Evolutionary conservation across 2,329 filamentous ascomycete genomes (phyloP), one percentile per base, ranked within the genome.

Genomic region (Claviceps maximensis): DNA sequence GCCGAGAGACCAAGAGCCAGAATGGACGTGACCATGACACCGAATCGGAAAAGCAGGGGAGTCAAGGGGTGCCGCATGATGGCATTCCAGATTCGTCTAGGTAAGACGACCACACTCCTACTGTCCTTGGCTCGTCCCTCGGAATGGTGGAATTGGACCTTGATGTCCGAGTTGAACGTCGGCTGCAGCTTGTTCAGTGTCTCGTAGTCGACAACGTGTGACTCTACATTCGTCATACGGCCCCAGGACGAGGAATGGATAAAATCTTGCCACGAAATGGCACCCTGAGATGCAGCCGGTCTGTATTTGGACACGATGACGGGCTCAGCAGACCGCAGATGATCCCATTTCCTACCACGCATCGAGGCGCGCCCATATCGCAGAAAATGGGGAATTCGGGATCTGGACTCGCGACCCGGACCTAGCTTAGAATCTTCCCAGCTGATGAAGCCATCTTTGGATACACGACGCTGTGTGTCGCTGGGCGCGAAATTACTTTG

Each of bases 11-110:
- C 87, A 25, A 98, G 78, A 4, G 89, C 90, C 52, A 88, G 74
- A 41, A 87, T 78, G 2, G 89, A 95, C 56, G 94, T 94, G 55
- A 83, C 75, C 65, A 95, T 83, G 49, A 95, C 88, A 15, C 80
- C 84, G 21, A 95, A 71, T 51, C 93, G 87, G 65, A 95, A 88
- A 15, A 86, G 73, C 52, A 96, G 74, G 2, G 93, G 93, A 1
- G 95, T 86, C 58, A 96, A 83, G 13, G 89, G 86, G 62, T 90
- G 89, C 54, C 84, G 83, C 62, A 95, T 74, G 29, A 94, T 74
- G 40, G 80, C 78, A 51, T 78, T 76, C 74, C 86, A 85, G 50
- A 85, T 68, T 53, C 82, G 77, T 63, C 81, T 79, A 56, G 70
- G 73, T 10, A 74, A 59, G 8, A 62, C 61, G 23, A 64, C 57